A percentile compares a stretch with the other conserved stretches of the same genome.
These are phyloP conservation scores for Cicer chorassanicum DNA, from an alignment of 306 rosid genomes.

Conservation along the genomic window DNA sequence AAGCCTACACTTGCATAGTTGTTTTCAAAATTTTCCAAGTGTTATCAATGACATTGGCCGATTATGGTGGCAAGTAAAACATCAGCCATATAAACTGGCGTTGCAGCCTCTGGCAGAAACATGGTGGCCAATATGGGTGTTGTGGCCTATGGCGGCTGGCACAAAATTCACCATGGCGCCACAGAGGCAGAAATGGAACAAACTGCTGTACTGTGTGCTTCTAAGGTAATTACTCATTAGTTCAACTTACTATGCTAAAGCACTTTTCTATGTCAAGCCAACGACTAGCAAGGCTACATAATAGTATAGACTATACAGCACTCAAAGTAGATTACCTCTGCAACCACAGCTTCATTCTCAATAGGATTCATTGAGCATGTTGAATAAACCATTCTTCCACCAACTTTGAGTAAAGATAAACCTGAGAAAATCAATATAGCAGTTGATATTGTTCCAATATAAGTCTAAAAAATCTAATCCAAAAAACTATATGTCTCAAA, in stretches of 20 bases:
- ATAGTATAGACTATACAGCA: constrained; percentile 6
- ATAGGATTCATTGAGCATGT: constrained; percentile 99
- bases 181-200: no score
- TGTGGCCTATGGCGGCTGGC: no score
- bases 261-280: constrained; percentile 14
- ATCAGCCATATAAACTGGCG: no score
- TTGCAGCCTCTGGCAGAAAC: no score
- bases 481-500: background rate
- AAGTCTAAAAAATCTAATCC: constrained; percentile 10
- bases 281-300: constrained; percentile 6
- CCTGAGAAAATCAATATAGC: constrained; percentile 60
- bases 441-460: constrained; percentile 35
- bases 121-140: no score
- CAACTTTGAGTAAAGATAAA: constrained; percentile 82
- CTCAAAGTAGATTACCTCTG: constrained; percentile 68
- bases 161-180: no score
- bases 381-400: constrained; percentile 96
- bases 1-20: background rate
- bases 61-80: no score
- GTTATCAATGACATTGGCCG: no score
- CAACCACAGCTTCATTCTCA: constrained; percentile 97
- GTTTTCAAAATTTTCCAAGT: no score
- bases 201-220: background rate
- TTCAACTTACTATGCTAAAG: constrained; percentile 25
- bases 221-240: constrained; percentile 9